These are phyloP conservation scores for Penicillium cataractarum DNA, from an alignment of 495 filamentous ascomycete genomes.

Conservation along the genomic window DNA sequence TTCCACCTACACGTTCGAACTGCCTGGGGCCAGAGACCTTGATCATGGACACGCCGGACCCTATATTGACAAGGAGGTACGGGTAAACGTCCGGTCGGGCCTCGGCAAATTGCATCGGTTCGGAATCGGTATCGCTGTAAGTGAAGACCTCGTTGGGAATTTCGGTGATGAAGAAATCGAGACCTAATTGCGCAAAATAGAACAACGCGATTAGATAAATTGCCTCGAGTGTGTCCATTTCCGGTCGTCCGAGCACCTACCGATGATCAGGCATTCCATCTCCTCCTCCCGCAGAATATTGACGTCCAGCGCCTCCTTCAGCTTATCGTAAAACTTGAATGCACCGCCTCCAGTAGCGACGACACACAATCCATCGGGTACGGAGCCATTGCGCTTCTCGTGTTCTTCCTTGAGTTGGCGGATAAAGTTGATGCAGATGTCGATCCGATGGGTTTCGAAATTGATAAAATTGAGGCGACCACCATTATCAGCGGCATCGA, in stretches of 20 bases:
- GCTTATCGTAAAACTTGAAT: slow-evolving; percentile 92
- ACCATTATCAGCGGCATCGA: slow-evolving; percentile 74
- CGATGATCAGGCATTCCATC: slow-evolving; percentile 98
- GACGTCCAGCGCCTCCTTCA: slow-evolving; percentile 77
- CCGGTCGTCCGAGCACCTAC: slow-evolving; percentile 41
- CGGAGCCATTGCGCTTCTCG: slow-evolving; percentile 68
- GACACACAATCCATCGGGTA: slow-evolving; percentile 70
- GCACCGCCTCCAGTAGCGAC: slow-evolving; percentile 96
- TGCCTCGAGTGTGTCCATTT: not conserved
- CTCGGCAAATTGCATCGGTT: slow-evolving; percentile 83
- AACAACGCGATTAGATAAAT: slow-evolving; percentile 12
- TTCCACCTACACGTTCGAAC: slow-evolving; percentile 90
- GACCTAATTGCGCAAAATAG: slow-evolving; percentile 53
- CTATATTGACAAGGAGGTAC: slow-evolving; percentile 97
- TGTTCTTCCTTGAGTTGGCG: slow-evolving; percentile 78
- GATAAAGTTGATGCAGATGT: slow-evolving; percentile 90
- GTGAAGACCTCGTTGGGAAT: slow-evolving; percentile 97
- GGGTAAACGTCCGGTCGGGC: slow-evolving; percentile 81
- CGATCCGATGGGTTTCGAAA: slow-evolving; percentile 92
- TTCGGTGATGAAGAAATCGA: slow-evolving; percentile 98
- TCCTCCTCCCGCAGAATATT: slow-evolving; percentile 93
- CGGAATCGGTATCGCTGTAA: slow-evolving; percentile 81
- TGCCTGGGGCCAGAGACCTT: slow-evolving; percentile 88
- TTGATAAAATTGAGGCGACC: slow-evolving; percentile 92
- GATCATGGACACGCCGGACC: slow-evolving; percentile 98